Percentiles rank a stretch among this genome's conserved stretches.
These are phyloP conservation scores for Colletotrichum agaves DNA, from an alignment of 2,329 filamentous ascomycete species.

Conservation along the genomic window DNA sequence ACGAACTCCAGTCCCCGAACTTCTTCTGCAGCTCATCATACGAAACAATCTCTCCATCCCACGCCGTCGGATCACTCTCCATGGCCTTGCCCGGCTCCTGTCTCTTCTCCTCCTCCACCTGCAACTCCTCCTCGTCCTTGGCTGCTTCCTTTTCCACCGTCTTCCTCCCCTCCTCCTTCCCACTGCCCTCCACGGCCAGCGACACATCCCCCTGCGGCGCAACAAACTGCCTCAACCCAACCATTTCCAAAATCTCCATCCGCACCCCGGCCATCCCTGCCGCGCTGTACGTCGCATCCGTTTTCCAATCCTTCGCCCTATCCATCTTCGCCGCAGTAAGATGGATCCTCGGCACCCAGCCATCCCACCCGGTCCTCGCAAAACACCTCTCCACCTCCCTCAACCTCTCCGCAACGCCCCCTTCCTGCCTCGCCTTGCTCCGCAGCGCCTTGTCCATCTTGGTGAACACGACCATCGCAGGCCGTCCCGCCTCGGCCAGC, in stretches of 20 bases:
- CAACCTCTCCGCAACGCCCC: conserved; percentile 38
- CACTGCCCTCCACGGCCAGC: neutral
- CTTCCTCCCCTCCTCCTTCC: neutral
- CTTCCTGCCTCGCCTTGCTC: conserved; percentile 38
- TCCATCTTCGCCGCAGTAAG: conserved; percentile 53
- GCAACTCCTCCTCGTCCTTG: neutral
- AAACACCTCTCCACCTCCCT: conserved; percentile 29
- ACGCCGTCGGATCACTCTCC: conserved; percentile 38
- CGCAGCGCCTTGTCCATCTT: conserved; percentile 63
- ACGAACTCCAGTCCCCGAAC: conserved; percentile 31
- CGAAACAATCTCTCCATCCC: conserved; percentile 48
- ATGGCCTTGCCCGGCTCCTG: conserved; percentile 26
- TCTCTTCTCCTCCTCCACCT: neutral
- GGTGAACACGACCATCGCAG: conserved; percentile 63
- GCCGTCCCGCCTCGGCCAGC: conserved; percentile 56
- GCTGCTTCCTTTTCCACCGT: neutral
- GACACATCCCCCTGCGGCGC: neutral
- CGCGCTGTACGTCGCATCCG: conserved; percentile 41
- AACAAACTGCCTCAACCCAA: conserved; percentile 45
- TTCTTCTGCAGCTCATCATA: conserved; percentile 48
- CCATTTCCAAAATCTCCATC: conserved; percentile 53
- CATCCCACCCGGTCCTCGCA: conserved; percentile 30
- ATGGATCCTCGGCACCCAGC: conserved; percentile 46
- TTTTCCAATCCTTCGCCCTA: conserved; percentile 42
- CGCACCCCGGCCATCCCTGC: conserved; percentile 54